Conservation (phyloP, 2,329 filamentous ascomycete species). For the Scedosporium dehoogii region DNA sequence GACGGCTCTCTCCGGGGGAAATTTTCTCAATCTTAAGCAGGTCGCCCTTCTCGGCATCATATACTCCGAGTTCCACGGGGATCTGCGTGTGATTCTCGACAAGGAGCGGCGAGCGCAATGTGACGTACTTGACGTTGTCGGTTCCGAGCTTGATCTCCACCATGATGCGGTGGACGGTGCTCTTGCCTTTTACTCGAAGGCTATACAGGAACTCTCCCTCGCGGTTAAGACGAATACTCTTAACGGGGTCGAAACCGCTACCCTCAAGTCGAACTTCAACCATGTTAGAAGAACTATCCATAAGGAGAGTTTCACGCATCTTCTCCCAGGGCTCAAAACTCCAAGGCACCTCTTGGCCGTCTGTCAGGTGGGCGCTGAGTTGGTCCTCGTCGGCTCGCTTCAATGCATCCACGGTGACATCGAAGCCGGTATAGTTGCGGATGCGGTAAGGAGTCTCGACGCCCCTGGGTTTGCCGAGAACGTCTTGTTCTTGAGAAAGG, state of each 20-base stretch:
- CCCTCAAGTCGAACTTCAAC: constrained; percentile 81
- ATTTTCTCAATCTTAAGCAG: constrained; percentile 98
- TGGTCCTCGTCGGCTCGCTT: constrained; percentile 21
- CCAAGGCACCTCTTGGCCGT: constrained; percentile 90
- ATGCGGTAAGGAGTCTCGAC: constrained; percentile 89
- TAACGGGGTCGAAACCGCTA: constrained; percentile 86
- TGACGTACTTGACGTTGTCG: constrained; percentile 98
- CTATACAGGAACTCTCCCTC: constrained; percentile 90
- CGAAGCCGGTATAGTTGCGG: constrained; percentile 91
- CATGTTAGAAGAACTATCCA: constrained; percentile 69
- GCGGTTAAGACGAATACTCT: constrained; percentile 81
- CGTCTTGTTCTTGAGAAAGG: constrained; percentile 69
- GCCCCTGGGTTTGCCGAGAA: constrained; percentile 84
- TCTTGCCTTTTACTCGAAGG: constrained; percentile 76
- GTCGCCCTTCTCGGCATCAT: constrained; percentile 76
- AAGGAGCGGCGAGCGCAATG: constrained; percentile 79
- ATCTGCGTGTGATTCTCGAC: constrained; percentile 97
- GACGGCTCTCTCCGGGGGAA: constrained; percentile 77
- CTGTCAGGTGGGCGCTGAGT: constrained; percentile 66
- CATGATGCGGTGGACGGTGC: constrained; percentile 77
- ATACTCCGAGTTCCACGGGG: constrained; percentile 86
- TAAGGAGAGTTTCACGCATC: constrained; percentile 84
- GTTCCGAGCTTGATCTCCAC: constrained; percentile 85
- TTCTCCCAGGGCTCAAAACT: constrained; percentile 95
- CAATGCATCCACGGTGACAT: constrained; percentile 50